Conservation (phyloP, 2,329 filamentous ascomycete genomes). For the Xylaria sp. region DNA sequence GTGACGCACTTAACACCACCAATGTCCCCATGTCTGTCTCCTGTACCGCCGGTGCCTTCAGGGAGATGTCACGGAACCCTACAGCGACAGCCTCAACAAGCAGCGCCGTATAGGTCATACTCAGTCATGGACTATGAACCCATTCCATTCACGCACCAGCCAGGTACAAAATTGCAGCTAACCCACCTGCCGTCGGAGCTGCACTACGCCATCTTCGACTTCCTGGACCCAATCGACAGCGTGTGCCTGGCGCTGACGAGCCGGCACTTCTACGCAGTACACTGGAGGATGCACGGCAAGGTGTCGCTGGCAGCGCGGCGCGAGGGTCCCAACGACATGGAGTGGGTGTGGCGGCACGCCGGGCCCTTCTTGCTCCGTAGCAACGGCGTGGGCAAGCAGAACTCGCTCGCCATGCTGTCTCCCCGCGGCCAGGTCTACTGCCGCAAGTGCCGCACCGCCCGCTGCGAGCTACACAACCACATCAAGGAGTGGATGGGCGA, state of each 20-base stretch:
- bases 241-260: conserved; percentile 69
- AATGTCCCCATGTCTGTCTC: conserved; percentile 32
- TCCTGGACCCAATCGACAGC: conserved; percentile 72
- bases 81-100: conserved; percentile 51
- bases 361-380: conserved; percentile 53
- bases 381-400: conserved; percentile 38
- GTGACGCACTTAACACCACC: conserved; percentile 16
- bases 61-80: conserved; percentile 32
- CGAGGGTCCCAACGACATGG: conserved; percentile 69
- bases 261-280: conserved; percentile 67
- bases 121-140: conserved; percentile 71
- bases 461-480: conserved; percentile 72
- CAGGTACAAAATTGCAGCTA: conserved; percentile 59
- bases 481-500: conserved; percentile 69
- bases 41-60: conserved; percentile 33
- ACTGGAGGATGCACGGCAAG: conserved; percentile 64
- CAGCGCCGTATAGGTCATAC: conserved; percentile 65
- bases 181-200: conserved; percentile 67
- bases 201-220: conserved; percentile 69
- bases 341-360: conserved; percentile 71
- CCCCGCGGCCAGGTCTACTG: conserved; percentile 70
- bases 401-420: conserved; percentile 58
- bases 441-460: conserved; percentile 68
- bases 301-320: conserved; percentile 68
- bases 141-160: conserved; percentile 59